Percentiles rank a stretch among this genome's conserved stretches.
Evolutionary conservation across 2,329 filamentous ascomycete species (phyloP).

Genomic region (Venturia aucupariae): DNA sequence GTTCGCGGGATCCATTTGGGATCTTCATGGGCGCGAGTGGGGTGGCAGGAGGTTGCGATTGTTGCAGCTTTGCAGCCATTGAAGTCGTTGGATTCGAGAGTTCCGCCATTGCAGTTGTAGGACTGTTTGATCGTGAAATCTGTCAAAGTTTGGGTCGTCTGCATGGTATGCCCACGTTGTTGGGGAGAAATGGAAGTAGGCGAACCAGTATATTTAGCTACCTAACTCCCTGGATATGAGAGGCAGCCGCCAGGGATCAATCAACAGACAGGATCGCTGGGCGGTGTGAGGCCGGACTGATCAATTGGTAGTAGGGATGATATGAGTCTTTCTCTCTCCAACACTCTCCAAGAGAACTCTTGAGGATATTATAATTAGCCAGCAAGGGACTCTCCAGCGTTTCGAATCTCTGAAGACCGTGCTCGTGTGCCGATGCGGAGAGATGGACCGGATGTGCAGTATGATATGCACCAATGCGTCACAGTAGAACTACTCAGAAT

Average conservation of each 20-base stretch:
- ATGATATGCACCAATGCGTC: too few relatives aligned
- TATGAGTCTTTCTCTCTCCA: too few relatives aligned
- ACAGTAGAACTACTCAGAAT: background rate
- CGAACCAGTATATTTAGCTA: background rate
- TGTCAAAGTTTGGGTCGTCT: background rate
- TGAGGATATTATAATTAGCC: background rate
- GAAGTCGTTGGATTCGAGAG: background rate
- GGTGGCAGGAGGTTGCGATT: background rate
- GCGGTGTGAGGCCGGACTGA: background rate
- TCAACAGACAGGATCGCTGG: background rate
- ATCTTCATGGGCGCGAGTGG: constrained; percentile 1
- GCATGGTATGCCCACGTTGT: background rate
- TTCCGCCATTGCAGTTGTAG: background rate
- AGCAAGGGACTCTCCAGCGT: background rate
- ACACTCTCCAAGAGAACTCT: background rate
- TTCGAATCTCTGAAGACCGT: background rate
- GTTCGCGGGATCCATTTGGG: background rate
- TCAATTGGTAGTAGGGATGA: too few relatives aligned
- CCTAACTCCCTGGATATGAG: background rate
- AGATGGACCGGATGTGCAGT: background rate
- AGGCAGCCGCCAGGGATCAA: background rate
- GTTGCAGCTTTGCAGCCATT: background rate
- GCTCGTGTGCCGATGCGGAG: background rate
- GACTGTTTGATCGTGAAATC: background rate
- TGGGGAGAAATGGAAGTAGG: background rate